Base-by-base conservation (phyloP, 495 filamentous ascomycete species). In the Penicillium nucicola region DNA sequence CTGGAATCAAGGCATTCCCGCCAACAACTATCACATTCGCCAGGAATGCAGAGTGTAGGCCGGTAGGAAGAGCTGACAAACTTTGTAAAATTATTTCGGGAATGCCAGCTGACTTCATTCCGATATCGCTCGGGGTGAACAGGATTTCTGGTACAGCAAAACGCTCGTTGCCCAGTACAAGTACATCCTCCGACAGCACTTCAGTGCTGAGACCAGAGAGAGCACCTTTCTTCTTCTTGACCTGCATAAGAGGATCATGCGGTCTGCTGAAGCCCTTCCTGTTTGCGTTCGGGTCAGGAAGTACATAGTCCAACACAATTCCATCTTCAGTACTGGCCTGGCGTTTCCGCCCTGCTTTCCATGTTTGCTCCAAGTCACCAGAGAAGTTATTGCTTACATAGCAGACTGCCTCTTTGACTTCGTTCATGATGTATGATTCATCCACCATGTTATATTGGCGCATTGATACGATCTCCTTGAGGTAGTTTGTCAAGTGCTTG, bases 401-500 rank as follows among this genome's bases (percentile, higher is more conserved):
- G 61, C 90, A 96, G 23, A 85, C 84, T 0, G 85, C 77, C 70
- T 99, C 95, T 60, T 97, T 99, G 66, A 97, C 89, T 64, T 96
- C 87, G 57, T 95, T 96, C 65, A 96, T 92, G 15, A 97, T 81
- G 61, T 93, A 84, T 13, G 85, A 84, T 57, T 99, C 93, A 60
- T 95, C 89, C 53, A 91, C 82, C 86, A 97, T 90, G 65, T 96
- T 92, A 66, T 90, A 95, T 55, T 96, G 89, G 25, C 92, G 82
- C 45, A 92, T 80, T 7, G 93, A 97, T 17, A 96, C 82, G 20
- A 96, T 77, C 45, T 93, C 85, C 53, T 95, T 92, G 18, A 99
- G 79, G 60, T 91, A 87, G 66, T 97, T 97, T n/a, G 93, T 97
- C 47, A 99, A 72, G 28, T 93, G 79, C 65, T 95, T 97, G 10